Conservation (phyloP, 1,284 basidiomycete genomes). For the Melampsora abietis-canadensis region DNA sequence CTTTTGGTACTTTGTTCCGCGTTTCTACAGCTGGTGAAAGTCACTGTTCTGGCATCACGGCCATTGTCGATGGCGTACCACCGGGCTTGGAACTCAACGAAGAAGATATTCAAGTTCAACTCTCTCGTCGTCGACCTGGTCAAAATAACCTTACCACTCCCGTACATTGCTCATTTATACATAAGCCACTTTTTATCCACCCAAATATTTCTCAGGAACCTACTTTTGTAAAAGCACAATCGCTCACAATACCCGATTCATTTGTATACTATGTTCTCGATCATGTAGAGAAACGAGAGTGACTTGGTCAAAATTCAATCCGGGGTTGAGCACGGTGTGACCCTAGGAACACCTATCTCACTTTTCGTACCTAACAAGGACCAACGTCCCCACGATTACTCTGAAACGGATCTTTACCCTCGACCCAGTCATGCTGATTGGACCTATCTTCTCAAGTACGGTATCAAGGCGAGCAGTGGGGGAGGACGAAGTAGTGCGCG, state of each 20-base stretch:
- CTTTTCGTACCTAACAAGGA: constrained; percentile 96
- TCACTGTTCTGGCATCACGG: constrained; percentile 93
- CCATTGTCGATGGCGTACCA: constrained; percentile 94
- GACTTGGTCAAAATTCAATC: constrained; percentile 92
- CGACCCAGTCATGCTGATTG: constrained; percentile 97
- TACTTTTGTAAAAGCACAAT: neutral
- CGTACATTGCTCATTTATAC: constrained; percentile 6
- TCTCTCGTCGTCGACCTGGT: constrained; percentile 86
- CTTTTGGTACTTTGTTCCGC: constrained; percentile 82
- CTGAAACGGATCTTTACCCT: constrained; percentile 81
- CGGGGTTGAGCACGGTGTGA: constrained; percentile 87
- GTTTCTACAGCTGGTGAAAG: constrained; percentile 98
- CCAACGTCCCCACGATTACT: constrained; percentile 96
- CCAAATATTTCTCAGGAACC: neutral
- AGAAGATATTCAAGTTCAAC: constrained; percentile 84
- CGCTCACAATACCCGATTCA: neutral
- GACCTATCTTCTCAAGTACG: constrained; percentile 97
- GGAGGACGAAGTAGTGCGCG: constrained; percentile 91
- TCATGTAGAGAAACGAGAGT: constrained; percentile 77
- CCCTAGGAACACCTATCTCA: constrained; percentile 93
- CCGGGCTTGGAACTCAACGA: constrained; percentile 82
- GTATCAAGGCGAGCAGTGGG: constrained; percentile 91
- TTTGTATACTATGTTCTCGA: neutral
- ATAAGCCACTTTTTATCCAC: neutral
- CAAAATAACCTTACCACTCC: constrained; percentile 96